These are phyloP conservation scores for Ustilago nuda DNA, from an alignment of 1,284 basidiomycete species.

Conservation along the genomic window DNA sequence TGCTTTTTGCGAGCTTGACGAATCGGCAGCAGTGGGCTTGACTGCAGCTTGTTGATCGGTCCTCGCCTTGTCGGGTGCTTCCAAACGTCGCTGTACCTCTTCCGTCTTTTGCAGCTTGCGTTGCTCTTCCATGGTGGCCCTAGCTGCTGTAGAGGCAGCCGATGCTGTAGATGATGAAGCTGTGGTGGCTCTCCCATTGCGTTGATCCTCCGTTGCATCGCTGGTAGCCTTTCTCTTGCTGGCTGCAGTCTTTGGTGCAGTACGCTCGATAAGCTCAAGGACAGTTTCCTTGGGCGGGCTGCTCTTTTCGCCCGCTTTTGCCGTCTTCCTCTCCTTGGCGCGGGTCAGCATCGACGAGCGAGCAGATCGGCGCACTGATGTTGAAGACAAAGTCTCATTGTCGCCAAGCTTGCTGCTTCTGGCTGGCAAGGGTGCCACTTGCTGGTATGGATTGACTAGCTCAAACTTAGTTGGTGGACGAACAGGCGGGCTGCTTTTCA, in stretches of 20 bases:
- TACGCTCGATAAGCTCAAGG: slow-evolving; percentile 60
- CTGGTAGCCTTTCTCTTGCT: slow-evolving; percentile 24
- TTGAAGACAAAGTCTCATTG: neutral
- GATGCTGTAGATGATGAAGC: slow-evolving; percentile 2
- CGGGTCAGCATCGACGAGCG: slow-evolving; percentile 49
- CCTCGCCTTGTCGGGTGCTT: slow-evolving; percentile 45
- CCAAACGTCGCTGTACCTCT: slow-evolving; percentile 53
- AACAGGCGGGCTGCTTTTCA: slow-evolving; percentile 50
- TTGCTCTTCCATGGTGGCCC: slow-evolving; percentile 17
- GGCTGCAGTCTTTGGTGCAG: slow-evolving; percentile 39
- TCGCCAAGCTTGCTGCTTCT: slow-evolving; percentile 22
- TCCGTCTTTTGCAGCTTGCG: slow-evolving; percentile 53
- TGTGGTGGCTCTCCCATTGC: slow-evolving; percentile 6
- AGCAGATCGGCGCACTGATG: slow-evolving; percentile 34
- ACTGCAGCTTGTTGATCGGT: slow-evolving; percentile 17
- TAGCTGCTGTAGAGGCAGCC: slow-evolving; percentile 4
- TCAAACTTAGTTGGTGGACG: slow-evolving; percentile 53
- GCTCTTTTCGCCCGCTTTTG: slow-evolving; percentile 31
- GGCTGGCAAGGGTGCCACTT: slow-evolving; percentile 29
- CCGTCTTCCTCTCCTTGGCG: slow-evolving; percentile 53
- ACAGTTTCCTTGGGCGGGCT: slow-evolving; percentile 54
- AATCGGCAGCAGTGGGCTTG: slow-evolving; percentile 7
- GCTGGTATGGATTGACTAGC: slow-evolving; percentile 63
- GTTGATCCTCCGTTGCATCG: slow-evolving; percentile 9
- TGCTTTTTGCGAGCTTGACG: neutral